Conservation (phyloP, 768 basidiomycete genomes). For the Boletus bicolor region DNA sequence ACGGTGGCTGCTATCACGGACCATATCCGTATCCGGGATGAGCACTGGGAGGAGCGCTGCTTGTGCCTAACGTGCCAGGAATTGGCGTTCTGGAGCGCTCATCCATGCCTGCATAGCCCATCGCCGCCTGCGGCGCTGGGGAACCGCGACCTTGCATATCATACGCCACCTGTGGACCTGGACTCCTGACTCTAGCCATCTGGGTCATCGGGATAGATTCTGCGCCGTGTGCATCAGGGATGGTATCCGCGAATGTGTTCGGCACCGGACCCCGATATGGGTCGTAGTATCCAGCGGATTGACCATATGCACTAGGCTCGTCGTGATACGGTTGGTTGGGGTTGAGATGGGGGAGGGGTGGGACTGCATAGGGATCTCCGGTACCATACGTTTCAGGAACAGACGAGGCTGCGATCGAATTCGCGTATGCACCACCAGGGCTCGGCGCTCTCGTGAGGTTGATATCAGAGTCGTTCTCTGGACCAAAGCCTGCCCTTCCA, state of each 20-base stretch:
- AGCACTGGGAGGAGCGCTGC: slow-evolving; percentile 46
- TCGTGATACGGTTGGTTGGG: slow-evolving; percentile 75
- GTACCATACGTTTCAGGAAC: slow-evolving; percentile 38
- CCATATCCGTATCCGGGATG: slow-evolving; percentile 43
- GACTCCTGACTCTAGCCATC: slow-evolving; percentile 41
- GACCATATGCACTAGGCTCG: slow-evolving; percentile 49
- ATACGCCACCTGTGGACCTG: slow-evolving; percentile 43
- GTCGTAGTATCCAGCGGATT: slow-evolving; percentile 59
- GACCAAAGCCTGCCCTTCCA: slow-evolving; percentile 63
- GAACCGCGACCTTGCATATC: slow-evolving; percentile 33
- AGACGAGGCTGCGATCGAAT: slow-evolving; percentile 45
- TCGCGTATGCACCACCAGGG: slow-evolving; percentile 44
- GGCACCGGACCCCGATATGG: slow-evolving; percentile 79
- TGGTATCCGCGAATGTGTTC: slow-evolving; percentile 50
- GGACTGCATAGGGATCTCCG: slow-evolving; percentile 75
- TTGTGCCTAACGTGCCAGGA: slow-evolving; percentile 23
- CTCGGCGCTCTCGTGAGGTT: slow-evolving; percentile 53
- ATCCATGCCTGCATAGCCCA: slow-evolving; percentile 33
- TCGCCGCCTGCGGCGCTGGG: slow-evolving; percentile 44
- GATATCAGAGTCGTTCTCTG: slow-evolving; percentile 58
- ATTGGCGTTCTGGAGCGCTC: slow-evolving; percentile 31
- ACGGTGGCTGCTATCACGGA: slow-evolving; percentile 21
- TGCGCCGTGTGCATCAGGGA: slow-evolving; percentile 30
- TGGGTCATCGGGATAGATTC: slow-evolving; percentile 80
- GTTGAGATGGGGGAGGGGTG: slow-evolving; percentile 77